Percentiles rank a stretch among this genome's conserved stretches.
Evolutionary conservation across 1,284 basidiomycete species (phyloP).

Genomic region (Microstroma glucosiphilum): DNA sequence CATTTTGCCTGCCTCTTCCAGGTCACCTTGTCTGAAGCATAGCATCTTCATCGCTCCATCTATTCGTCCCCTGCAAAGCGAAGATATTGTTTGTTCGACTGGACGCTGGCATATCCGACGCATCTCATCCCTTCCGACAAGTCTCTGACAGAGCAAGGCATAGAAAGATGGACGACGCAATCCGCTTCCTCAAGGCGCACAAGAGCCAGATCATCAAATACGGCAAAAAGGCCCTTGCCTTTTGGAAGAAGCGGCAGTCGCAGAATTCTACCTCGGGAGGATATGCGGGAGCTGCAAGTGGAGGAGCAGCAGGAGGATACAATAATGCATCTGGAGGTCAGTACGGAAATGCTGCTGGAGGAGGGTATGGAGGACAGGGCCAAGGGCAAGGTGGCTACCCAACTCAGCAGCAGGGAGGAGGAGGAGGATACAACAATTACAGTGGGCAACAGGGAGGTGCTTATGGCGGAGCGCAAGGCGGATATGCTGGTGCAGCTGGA

Average conservation of each 20-base stretch:
- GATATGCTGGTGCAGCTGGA: conserved; percentile 6
- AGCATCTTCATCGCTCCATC: no score
- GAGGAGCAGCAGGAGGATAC: not conserved
- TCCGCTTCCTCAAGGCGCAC: conserved; percentile 42
- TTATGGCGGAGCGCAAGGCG: not conserved
- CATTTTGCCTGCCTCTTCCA: no score
- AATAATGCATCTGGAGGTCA: no score
- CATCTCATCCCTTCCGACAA: no score
- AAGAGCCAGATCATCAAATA: conserved; percentile 31
- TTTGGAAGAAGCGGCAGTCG: not conserved
- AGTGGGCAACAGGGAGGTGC: not conserved
- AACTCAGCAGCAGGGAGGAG: not conserved
- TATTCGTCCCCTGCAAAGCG: no score
- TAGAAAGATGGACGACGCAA: conserved; percentile 30
- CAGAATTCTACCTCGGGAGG: conserved; percentile 27
- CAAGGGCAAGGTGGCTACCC: not conserved
- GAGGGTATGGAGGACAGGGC: conserved; percentile 2
- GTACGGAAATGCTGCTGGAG: conserved; percentile 11
- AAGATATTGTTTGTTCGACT: no score
- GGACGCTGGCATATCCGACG: no score
- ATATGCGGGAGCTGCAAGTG: conserved; percentile 21
- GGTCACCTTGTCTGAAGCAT: no score
- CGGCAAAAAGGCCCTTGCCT: conserved; percentile 27
- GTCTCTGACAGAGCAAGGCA: not conserved
- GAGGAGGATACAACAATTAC: not conserved